Evolutionary conservation across 768 basidiomycete species (phyloP), one percentile per base, ranked within the genome.

Genomic region (Hygrocybe punicea): DNA sequence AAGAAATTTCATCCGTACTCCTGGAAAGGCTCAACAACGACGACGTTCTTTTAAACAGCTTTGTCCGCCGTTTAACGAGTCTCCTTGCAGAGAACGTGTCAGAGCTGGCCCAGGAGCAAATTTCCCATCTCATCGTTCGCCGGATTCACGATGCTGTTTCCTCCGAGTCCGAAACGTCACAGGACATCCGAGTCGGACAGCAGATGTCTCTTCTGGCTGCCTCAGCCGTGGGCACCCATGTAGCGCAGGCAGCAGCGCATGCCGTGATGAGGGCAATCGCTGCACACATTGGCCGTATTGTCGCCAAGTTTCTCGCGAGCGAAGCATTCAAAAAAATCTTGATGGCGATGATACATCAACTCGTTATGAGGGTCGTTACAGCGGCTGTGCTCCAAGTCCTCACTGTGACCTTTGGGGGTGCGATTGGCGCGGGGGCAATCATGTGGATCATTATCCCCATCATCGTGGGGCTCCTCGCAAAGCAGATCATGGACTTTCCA

Each of bases 301-400:
- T 44, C 42, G 42, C 42, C n/a, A 44, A 44, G 42, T 23, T 44
- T n/a, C 42, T 44, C n/a, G 42, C 42, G n/a, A 44, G n/a, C 21
- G 42, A n/a, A n/a, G 42, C 42, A 23, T n/a, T 23, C n/a, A 44
- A 44, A 23, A 23, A 44, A 10, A 23, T 44, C 42, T 6, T 44
- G n/a, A n/a, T 44, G n/a, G 21, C 21, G 42, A n/a, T 44, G n/a
- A 23, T 44, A 23, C n/a, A 44, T 6, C n/a, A 44, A 44, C 21
- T n/a, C 21, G 42, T 44, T 23, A 23, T 23, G n/a, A 23, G n/a
- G 21, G 42, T 23, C n/a, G 10, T 44, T 10, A n/a, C 21, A 23
- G 42, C 42, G 42, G 42, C 42, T n/a, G 42, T 44, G n/a, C n/a
- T 44, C n/a, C 42, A 44, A n/a, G n/a, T 44, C 42, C 42, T 44